Conservation (phyloP, 2,329 filamentous ascomycete species). For the Paracamarosporium sp. region DNA sequence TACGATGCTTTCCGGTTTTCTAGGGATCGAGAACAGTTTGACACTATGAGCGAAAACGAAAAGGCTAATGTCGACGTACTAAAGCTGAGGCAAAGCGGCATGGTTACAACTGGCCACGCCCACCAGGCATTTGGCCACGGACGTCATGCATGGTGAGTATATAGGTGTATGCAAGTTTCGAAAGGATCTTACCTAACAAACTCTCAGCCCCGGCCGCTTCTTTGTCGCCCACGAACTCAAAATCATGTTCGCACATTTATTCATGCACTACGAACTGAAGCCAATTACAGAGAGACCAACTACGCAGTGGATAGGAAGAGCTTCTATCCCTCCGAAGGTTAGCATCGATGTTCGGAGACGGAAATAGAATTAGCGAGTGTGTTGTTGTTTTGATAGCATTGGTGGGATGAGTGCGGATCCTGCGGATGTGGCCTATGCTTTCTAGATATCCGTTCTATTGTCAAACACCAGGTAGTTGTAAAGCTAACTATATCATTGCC, state of each 20-base stretch:
- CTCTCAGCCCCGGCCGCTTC: constrained; percentile 45
- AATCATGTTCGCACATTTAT: constrained; percentile 44
- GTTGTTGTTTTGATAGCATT: too few species aligned
- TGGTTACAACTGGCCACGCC: constrained; percentile 61
- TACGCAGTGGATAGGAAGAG: constrained; percentile 25
- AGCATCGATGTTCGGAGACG: constrained; percentile 18
- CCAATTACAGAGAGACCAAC: constrained; percentile 28
- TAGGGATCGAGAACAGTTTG: constrained; percentile 25
- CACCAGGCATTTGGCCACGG: constrained; percentile 66
- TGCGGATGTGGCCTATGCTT: background rate
- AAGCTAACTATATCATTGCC: background rate
- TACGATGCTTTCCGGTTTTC: constrained; percentile 36
- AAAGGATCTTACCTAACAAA: constrained; percentile 10
- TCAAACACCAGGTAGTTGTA: background rate
- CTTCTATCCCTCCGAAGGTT: constrained; percentile 23
- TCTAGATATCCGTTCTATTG: background rate
- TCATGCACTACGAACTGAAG: constrained; percentile 48
- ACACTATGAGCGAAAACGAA: constrained; percentile 22
- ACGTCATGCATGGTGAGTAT: constrained; percentile 51
- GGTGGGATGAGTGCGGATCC: background rate
- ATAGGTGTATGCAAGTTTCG: constrained; percentile 29
- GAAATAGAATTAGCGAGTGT: background rate
- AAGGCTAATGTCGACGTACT: constrained; percentile 24
- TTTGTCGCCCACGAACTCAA: constrained; percentile 47
- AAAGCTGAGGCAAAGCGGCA: constrained; percentile 52